A percentile compares a stretch with the other conserved stretches of the same genome.
These are phyloP conservation scores for Candida freyschussii DNA, from an alignment of 1,139 yeast genomes.

Conservation along the genomic window DNA sequence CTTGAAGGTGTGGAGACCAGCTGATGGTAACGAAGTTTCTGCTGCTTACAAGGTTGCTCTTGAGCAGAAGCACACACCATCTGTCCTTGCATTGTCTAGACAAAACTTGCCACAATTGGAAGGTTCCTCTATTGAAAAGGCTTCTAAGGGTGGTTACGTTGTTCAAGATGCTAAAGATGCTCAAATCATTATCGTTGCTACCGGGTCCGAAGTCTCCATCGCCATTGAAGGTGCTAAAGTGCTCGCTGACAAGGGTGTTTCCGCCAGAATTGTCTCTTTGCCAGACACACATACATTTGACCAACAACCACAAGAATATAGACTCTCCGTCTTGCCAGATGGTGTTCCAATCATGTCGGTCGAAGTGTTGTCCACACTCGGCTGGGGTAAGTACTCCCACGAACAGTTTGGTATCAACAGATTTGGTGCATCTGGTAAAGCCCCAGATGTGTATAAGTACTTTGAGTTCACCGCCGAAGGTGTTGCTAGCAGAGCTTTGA, in stretches of 20 bases:
- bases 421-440: constrained; percentile 98
- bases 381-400: constrained; percentile 96
- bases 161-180: constrained; percentile 58
- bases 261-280: constrained; percentile 81
- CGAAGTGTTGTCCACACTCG: constrained; percentile 88
- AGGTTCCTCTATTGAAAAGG: constrained; percentile 90
- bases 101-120: constrained; percentile 97
- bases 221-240: constrained; percentile 77
- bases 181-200: constrained; percentile 75
- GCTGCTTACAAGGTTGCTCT: constrained; percentile 90
- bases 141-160: constrained; percentile 93
- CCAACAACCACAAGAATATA: constrained; percentile 74
- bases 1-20: constrained; percentile 97
- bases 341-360: constrained; percentile 91
- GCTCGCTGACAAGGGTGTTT: constrained; percentile 60
- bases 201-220: constrained; percentile 94
- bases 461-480: constrained; percentile 95
- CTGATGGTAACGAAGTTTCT: constrained; percentile 98
- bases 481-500: constrained; percentile 78
- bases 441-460: constrained; percentile 71
- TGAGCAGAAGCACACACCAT: constrained; percentile 70
- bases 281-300: constrained; percentile 94
- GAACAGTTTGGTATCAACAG: constrained; percentile 94
- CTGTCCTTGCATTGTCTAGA: constrained; percentile 90
- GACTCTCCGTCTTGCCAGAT: constrained; percentile 85